A percentile compares a stretch with the other conserved stretches of the same genome.
Evolutionary conservation across 192 early-diverging fungal genomes (phyloP).

Genomic region (Ramicandelaber brevisporus): DNA sequence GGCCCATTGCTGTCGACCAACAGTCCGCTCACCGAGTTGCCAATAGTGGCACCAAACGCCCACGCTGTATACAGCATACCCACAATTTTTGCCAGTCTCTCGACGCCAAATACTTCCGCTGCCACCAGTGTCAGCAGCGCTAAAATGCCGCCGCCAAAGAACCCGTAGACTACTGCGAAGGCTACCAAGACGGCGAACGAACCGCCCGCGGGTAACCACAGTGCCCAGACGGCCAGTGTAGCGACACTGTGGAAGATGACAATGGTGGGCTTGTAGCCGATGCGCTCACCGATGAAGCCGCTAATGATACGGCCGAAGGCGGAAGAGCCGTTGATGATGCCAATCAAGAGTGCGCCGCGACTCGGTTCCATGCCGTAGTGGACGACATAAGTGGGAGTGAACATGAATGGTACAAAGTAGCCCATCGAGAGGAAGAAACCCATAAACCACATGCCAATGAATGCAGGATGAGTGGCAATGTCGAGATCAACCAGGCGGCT

Average conservation of each 20-base stretch:
- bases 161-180: conserved; percentile 19
- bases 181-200: conserved; percentile 16
- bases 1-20: too few relatives aligned
- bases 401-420: conserved; percentile 32
- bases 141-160: conserved; percentile 27
- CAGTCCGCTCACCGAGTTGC: too few relatives aligned
- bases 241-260: conserved; percentile 14
- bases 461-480: too few relatives aligned
- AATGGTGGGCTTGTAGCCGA: conserved; percentile 34
- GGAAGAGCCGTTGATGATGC: conserved; percentile 35
- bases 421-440: too few relatives aligned
- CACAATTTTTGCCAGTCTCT: conserved; percentile 23
- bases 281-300: conserved; percentile 22
- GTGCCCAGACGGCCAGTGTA: conserved; percentile 12
- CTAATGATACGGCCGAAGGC: conserved; percentile 30
- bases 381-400: conserved; percentile 13
- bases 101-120: conserved; percentile 23
- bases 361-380: conserved; percentile 9
- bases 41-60: too few relatives aligned
- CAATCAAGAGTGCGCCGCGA: conserved; percentile 25
- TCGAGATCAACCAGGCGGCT: too few relatives aligned
- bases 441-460: too few relatives aligned
- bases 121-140: conserved; percentile 22
- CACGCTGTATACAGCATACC: conserved; percentile 22
- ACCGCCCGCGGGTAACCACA: conserved; percentile 31